A percentile compares a stretch with the other conserved stretches of the same genome.
Conservation (phyloP, 352 stramenopile species). For the Pythium vanterpoolii region DNA sequence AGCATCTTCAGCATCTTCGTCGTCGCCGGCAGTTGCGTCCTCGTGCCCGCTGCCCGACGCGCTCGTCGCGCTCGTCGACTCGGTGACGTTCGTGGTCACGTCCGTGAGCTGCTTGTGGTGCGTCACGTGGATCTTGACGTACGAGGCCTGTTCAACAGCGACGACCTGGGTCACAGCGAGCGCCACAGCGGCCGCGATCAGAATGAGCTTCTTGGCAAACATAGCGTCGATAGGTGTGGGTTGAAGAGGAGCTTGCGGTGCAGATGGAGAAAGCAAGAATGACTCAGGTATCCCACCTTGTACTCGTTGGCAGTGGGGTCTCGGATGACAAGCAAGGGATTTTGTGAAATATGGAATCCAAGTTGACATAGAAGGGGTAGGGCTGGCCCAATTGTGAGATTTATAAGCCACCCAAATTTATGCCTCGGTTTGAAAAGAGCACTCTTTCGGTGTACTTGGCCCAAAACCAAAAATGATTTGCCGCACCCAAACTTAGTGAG, state of each 20-base stretch:
- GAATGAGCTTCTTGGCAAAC: conserved; percentile 28
- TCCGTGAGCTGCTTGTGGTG: background rate
- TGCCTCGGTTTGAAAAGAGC: background rate
- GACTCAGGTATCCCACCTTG: background rate
- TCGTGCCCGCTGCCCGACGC: conserved; percentile 6
- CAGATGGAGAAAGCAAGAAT: conserved; percentile 3
- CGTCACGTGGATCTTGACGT: conserved; percentile 15
- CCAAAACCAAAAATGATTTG: conserved; percentile 4
- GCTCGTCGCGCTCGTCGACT: background rate
- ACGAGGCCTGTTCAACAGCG: background rate
- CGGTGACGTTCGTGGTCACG: conserved; percentile 2
- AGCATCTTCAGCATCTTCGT: background rate
- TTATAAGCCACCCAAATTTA: background rate
- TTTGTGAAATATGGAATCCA: too few relatives aligned
- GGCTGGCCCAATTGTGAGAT: background rate
- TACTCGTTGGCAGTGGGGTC: background rate
- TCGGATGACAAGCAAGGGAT: too few relatives aligned
- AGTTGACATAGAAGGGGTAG: too few relatives aligned
- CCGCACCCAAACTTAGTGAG: background rate
- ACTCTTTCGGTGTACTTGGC: background rate
- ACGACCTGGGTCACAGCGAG: conserved; percentile 8
- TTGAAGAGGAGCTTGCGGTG: background rate
- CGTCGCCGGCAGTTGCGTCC: background rate
- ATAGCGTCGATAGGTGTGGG: conserved; percentile 4
- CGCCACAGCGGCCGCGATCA: conserved; percentile 23